Conservation (phyloP, 2,329 filamentous ascomycete genomes). For the Xenoacremonium recifei region DNA sequence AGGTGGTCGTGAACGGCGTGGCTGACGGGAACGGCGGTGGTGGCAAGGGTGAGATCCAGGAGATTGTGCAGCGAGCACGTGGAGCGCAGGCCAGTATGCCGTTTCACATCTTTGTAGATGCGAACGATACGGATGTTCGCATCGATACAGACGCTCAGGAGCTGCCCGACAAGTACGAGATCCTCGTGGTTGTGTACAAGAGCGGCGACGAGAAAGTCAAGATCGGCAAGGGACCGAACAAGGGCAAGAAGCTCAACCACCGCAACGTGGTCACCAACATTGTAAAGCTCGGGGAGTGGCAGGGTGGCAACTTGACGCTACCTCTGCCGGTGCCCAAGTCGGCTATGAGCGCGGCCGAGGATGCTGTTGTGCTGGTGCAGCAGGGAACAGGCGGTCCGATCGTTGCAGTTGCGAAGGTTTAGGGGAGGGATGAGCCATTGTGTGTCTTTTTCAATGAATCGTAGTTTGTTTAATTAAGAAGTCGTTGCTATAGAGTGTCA, state of each 20-base stretch:
- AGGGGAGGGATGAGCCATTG: no score
- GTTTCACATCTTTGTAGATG: slow-evolving; percentile 22
- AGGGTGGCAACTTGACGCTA: slow-evolving; percentile 27
- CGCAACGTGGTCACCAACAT: slow-evolving; percentile 30
- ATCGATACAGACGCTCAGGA: slow-evolving; percentile 21
- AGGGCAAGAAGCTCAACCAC: slow-evolving; percentile 34
- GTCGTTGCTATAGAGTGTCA: no score
- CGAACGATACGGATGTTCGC: slow-evolving; percentile 19
- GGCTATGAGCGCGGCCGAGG: slow-evolving; percentile 20
- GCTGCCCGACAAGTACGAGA: slow-evolving; percentile 11
- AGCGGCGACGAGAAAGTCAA: slow-evolving; percentile 26
- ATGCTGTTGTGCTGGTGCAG: slow-evolving; percentile 28
- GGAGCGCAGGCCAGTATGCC: slow-evolving; percentile 6
- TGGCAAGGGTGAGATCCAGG: slow-evolving; percentile 19
- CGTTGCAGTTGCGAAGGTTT: slow-evolving; percentile 22
- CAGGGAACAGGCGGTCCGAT: slow-evolving; percentile 24
- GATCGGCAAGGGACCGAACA: slow-evolving; percentile 32
- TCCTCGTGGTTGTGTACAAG: slow-evolving; percentile 26
- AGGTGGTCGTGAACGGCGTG: slow-evolving; percentile 29
- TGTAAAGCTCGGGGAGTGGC: slow-evolving; percentile 34
- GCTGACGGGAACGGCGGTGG: slow-evolving; percentile 24
- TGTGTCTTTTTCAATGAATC: neutral
- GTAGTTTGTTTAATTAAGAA: no score
- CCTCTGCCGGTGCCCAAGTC: slow-evolving; percentile 21
- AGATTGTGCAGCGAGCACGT: slow-evolving; percentile 13